Conservation (phyloP, 306 rosid species). For the Canavalia ensiformis region DNA sequence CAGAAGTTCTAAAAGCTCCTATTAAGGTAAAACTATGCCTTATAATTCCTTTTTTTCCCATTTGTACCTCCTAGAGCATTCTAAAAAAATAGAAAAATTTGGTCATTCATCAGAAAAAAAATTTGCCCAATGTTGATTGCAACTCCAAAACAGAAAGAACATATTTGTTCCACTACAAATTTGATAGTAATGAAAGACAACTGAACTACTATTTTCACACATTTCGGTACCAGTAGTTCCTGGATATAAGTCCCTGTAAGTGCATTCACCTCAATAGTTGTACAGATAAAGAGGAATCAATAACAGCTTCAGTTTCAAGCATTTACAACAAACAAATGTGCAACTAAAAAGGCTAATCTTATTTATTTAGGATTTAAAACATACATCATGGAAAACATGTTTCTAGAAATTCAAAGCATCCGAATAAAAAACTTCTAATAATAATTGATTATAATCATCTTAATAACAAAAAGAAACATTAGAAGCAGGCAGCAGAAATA, state of each 20-base stretch:
- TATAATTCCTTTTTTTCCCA: background rate
- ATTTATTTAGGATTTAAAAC: background rate
- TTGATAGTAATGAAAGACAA: background rate
- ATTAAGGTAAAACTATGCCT: background rate
- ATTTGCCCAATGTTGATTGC: background rate
- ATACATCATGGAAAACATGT: conserved; percentile 14
- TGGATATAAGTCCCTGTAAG: conserved; percentile 3
- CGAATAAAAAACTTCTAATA: background rate
- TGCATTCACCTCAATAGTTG: background rate
- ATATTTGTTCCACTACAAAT: conserved; percentile 7
- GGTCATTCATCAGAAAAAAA: background rate
- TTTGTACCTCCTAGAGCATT: background rate
- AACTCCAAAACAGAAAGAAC: background rate
- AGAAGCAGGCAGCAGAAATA: conserved; percentile 32
- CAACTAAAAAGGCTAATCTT: background rate
- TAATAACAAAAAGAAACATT: conserved; percentile 11
- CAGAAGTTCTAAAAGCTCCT: conserved; percentile 1
- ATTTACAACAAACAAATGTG: background rate
- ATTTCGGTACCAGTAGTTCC: background rate
- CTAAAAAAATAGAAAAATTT: background rate
- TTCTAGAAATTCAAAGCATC: conserved; percentile 2
- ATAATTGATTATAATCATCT: conserved; percentile 9
- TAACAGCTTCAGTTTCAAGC: background rate
- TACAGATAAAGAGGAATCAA: background rate
- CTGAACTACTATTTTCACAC: background rate